These are phyloP conservation scores for Isatis lusitanica DNA, from an alignment of 441 rosid species.

Conservation along the genomic window DNA sequence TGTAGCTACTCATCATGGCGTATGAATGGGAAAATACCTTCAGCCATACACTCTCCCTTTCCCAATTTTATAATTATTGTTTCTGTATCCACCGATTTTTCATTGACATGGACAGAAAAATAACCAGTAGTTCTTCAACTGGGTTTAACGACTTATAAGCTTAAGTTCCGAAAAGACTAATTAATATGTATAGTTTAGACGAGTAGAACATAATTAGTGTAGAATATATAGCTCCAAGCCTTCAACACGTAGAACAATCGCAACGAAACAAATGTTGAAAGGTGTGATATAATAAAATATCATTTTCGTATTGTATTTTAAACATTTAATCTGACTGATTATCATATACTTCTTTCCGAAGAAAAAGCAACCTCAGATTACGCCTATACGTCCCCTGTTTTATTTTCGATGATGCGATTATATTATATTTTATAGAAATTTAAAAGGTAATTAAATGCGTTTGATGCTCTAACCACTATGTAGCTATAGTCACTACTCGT, in stretches of 20 bases:
- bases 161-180: not conserved
- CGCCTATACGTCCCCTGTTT: not conserved
- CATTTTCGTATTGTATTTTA: not conserved
- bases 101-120: not conserved
- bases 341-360: not conserved
- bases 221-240: not conserved
- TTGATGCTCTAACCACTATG: conserved; percentile 7
- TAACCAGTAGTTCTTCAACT: not conserved
- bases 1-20: conserved; percentile 17
- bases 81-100: not conserved
- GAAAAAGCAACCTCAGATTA: not conserved
- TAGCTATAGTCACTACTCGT: not conserved
- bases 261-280: conserved; percentile 1
- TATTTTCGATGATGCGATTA: not conserved
- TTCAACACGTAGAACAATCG: not conserved
- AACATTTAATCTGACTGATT: not conserved
- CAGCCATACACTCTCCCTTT: conserved; percentile 12
- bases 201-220: not conserved
- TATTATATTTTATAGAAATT: not conserved
- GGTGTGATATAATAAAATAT: not conserved
- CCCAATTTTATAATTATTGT: not conserved
- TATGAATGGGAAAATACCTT: conserved; percentile 21
- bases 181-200: not conserved
- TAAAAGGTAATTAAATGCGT: not conserved
- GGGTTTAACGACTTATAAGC: not conserved